Conservation (phyloP, 2,329 filamentous ascomycete genomes). For the Trichoderma gracile region DNA sequence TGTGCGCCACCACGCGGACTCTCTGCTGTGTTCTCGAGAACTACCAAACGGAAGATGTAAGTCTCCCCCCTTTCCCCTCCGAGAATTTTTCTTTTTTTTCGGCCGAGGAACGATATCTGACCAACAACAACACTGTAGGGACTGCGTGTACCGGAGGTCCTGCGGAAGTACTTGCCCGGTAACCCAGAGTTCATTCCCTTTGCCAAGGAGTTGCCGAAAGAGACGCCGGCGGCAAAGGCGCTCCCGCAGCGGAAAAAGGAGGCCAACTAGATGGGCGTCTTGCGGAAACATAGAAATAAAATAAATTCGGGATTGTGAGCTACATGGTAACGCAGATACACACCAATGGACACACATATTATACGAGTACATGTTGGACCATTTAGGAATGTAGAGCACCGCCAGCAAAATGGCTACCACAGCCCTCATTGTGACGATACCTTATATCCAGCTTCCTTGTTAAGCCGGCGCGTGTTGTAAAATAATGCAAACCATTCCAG, state of each 20-base stretch:
- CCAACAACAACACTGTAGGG: slow-evolving; percentile 55
- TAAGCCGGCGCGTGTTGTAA: neutral
- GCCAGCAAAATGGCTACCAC: neutral
- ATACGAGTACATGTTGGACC: neutral
- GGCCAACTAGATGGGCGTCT: slow-evolving; percentile 26
- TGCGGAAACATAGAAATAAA: neutral
- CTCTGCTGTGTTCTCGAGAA: slow-evolving; percentile 96
- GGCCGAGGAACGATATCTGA: neutral
- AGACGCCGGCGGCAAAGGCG: slow-evolving; percentile 45
- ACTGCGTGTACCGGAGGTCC: slow-evolving; percentile 75
- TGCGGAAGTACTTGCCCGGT: slow-evolving; percentile 88
- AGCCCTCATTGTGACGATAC: neutral
- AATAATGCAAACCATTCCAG: slow-evolving; percentile 3
- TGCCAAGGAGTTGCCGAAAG: slow-evolving; percentile 80
- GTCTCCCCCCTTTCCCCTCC: slow-evolving; percentile 31
- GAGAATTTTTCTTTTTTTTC: too few relatives aligned
- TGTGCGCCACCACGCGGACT: slow-evolving; percentile 88
- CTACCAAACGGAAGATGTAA: slow-evolving; percentile 84
- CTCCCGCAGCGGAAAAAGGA: slow-evolving; percentile 38
- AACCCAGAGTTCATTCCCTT: slow-evolving; percentile 87
- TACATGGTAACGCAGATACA: neutral
- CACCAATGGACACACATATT: neutral
- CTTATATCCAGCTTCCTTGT: neutral
- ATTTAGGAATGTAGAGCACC: neutral
- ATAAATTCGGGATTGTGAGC: neutral